Evolutionary conservation across 768 basidiomycete genomes (phyloP), one percentile per base, ranked within the genome.

Genomic region (Agaricus subrufescens): DNA sequence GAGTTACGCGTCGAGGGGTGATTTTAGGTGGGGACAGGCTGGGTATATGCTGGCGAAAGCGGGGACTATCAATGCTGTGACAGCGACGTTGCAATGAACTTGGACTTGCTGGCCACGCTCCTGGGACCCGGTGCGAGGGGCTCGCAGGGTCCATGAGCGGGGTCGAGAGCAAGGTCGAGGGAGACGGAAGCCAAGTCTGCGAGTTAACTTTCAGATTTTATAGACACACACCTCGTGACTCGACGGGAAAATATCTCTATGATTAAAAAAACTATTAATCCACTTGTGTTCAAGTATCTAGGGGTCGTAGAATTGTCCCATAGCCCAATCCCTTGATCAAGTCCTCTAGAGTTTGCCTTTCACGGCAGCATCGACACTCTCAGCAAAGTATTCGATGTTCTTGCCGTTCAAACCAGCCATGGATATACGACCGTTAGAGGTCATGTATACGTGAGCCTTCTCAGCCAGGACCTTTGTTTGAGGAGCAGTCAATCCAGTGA

Each of bases 371-470:
- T 91, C 81, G 55, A 96, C 87, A 65, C 85, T 84, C 73, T 92
- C 80, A 2, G 94, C 92, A 69, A 97, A 94, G 78, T 95, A 91
- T 64, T 86, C 85, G 63, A 96, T 83, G 78, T 96, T 96, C 66
- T 73, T 68, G 58, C 73, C 72, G 76, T 95, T 96, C 66, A 96
- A 72, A 34, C 91, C 94, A 58, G 93, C 91, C 92, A 95, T 96
- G 44, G 91, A 92, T 64, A 95, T 94, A 62, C 94, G 87, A 19
- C 94, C 94, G 69, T 95, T 89, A 55, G 81, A 78, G n/a, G 94
- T 95, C 89, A 95, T 89, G 73, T 96, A 96, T 60, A 96, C 78
- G 68, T 95, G 91, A 3, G 91, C 90, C 67, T 89, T 90, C 69
- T 93, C 84, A 14, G 94, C 90, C 50, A 96, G 80, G 4, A 78